Percentiles rank a stretch among this genome's conserved stretches.
These are phyloP conservation scores for Colletotrichum shisoi DNA, from an alignment of 2,329 filamentous ascomycete genomes.

Conservation along the genomic window DNA sequence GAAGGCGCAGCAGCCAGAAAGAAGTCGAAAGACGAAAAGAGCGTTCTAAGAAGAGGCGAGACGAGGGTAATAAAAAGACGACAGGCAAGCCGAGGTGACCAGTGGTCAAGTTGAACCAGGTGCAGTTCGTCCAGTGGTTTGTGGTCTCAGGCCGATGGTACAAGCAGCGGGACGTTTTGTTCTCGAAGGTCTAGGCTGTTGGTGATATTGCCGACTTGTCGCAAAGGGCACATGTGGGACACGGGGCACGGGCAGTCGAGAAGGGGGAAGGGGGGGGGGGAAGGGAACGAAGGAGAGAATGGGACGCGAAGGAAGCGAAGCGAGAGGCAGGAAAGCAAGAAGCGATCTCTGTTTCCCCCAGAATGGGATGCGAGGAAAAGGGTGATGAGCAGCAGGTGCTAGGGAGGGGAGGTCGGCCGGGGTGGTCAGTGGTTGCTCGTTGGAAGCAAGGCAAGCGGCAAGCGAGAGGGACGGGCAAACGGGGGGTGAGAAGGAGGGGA, in stretches of 20 bases:
- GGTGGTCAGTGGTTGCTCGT: background rate
- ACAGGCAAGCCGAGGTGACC: background rate
- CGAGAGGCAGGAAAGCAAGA: slow-evolving; percentile 25
- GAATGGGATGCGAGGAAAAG: slow-evolving; percentile 37
- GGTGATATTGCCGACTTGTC: slow-evolving; percentile 18
- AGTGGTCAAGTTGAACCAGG: background rate
- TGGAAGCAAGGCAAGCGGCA: background rate
- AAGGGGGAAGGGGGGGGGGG: slow-evolving; percentile 6
- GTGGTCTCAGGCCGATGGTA: slow-evolving; percentile 27
- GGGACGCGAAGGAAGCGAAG: slow-evolving; percentile 26
- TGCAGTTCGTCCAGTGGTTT: background rate
- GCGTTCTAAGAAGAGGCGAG: slow-evolving; percentile 18
- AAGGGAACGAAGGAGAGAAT: background rate
- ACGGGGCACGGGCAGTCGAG: slow-evolving; percentile 12
- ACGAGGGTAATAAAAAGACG: slow-evolving; percentile 11
- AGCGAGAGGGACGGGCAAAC: slow-evolving; percentile 19
- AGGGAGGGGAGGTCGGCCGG: background rate
- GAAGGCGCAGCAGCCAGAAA: slow-evolving; percentile 34
- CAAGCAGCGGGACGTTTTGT: slow-evolving; percentile 21
- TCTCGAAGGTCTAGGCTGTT: slow-evolving; percentile 23
- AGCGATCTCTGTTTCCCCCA: slow-evolving; percentile 37
- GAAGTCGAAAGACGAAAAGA: slow-evolving; percentile 32
- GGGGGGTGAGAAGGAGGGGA: slow-evolving; percentile 7
- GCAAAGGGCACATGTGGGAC: slow-evolving; percentile 26
- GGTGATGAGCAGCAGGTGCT: slow-evolving; percentile 23